phyloP scores from a whole-genome alignment of 805 yeast species.

The Wickerhamomyces chaumierensis region DNA sequence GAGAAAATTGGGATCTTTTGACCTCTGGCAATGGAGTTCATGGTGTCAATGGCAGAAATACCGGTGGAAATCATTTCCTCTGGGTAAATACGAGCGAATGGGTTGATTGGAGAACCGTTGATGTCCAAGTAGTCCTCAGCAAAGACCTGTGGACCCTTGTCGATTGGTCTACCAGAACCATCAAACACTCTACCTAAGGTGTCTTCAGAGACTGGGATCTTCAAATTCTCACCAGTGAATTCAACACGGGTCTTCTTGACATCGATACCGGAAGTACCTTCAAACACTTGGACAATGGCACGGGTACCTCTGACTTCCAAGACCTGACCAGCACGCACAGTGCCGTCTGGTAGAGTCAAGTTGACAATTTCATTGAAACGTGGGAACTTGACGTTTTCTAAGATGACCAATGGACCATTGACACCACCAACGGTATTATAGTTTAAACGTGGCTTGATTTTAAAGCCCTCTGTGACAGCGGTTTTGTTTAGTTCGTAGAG shows the following conservation, averaged over 20 bases:
- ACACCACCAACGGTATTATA: constrained; percentile 98
- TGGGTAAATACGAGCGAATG: constrained; percentile 96
- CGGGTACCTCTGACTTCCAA: constrained; percentile 94
- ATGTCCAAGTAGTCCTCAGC: constrained; percentile 98
- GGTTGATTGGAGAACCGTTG: constrained; percentile 98
- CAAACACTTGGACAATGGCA: constrained; percentile 97
- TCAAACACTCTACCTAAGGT: constrained; percentile 96
- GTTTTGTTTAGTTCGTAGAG: constrained; percentile 69
- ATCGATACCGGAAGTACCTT: constrained; percentile 98
- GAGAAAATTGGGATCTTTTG: constrained; percentile 99
- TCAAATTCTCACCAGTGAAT: constrained; percentile 90
- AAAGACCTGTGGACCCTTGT: constrained; percentile 94
- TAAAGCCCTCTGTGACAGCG: constrained; percentile 88
- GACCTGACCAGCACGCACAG: constrained; percentile 93
- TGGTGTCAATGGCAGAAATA: constrained; percentile 95
- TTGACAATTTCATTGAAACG: constrained; percentile 95
- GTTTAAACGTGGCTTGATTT: constrained; percentile 79
- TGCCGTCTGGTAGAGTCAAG: constrained; percentile 92
- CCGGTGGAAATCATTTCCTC: constrained; percentile 99
- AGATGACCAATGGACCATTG: constrained; percentile 93
- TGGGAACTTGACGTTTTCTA: constrained; percentile 79
- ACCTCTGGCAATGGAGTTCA: constrained; percentile 99
- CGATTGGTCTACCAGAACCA: constrained; percentile 98
- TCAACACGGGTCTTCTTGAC: constrained; percentile 96
- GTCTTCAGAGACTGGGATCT: constrained; percentile 92